Conservation (phyloP, 2,329 filamentous ascomycete species). For the Fusarium brachygibbosum region DNA sequence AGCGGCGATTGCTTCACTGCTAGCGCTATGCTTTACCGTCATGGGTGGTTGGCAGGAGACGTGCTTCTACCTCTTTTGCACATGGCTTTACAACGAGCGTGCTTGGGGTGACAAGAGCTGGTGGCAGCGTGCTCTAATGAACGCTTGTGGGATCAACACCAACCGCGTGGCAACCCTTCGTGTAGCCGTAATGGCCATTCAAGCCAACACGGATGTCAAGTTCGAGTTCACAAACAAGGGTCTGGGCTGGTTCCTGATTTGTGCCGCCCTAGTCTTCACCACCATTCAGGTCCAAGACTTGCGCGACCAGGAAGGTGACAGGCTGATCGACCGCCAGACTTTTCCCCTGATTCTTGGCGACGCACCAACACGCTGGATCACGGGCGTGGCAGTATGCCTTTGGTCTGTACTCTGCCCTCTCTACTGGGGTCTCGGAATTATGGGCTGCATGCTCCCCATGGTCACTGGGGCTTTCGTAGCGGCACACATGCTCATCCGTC, state of each 20-base stretch:
- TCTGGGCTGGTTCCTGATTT: conserved; percentile 37
- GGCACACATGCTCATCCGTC: conserved; percentile 35
- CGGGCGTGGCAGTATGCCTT: conserved; percentile 23
- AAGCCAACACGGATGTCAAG: neutral
- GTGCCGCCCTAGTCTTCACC: conserved; percentile 43
- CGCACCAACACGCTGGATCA: conserved; percentile 38
- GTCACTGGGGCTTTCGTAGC: conserved; percentile 14
- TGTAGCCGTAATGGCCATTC: conserved; percentile 25
- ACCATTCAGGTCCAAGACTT: conserved; percentile 47
- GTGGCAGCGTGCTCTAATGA: conserved; percentile 43
- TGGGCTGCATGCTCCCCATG: conserved; percentile 18
- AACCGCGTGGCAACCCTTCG: conserved; percentile 40
- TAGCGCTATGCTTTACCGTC: conserved; percentile 39
- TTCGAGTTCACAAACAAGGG: conserved; percentile 37
- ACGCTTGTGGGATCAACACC: conserved; percentile 41
- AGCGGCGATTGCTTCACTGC: conserved; percentile 37
- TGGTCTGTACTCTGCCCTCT: conserved; percentile 41
- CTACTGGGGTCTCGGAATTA: conserved; percentile 32
- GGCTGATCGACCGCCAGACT: conserved; percentile 43
- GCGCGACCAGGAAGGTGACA: conserved; percentile 45
- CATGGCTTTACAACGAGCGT: conserved; percentile 60
- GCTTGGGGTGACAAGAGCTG: conserved; percentile 50
- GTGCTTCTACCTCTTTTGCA: conserved; percentile 51
- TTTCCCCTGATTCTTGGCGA: conserved; percentile 44
- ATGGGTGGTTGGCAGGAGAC: conserved; percentile 47